These are phyloP conservation scores for Mortierella sp. DNA, from an alignment of 371 early-diverging fungal species.

Conservation along the genomic window DNA sequence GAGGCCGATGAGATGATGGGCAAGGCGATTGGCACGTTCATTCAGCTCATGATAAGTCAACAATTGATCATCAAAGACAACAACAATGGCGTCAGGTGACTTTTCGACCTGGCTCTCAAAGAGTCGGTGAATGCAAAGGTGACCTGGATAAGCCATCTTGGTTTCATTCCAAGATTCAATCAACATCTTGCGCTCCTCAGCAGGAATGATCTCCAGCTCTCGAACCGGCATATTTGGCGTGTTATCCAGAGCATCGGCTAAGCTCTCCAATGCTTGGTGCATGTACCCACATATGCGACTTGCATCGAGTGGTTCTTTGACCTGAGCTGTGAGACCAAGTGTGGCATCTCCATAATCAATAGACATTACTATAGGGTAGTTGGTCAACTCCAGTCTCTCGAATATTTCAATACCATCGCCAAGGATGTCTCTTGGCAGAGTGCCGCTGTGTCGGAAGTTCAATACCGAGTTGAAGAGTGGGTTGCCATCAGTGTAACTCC, in stretches of 20 bases:
- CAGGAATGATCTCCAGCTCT: background rate
- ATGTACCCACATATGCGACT: slow-evolving; percentile 13
- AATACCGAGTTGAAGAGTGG: background rate
- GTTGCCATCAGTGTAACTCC: background rate
- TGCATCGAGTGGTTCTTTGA: slow-evolving; percentile 3
- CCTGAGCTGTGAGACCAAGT: slow-evolving; percentile 4
- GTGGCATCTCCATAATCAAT: slow-evolving; percentile 17
- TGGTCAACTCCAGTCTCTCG: slow-evolving; percentile 5
- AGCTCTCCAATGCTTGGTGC: slow-evolving; percentile 1
- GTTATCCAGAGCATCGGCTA: background rate
- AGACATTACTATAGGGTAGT: slow-evolving; percentile 20
- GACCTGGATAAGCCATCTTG: background rate
- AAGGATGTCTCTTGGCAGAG: background rate
- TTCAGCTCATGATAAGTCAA: slow-evolving; percentile 20
- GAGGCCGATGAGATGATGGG: slow-evolving; percentile 6
- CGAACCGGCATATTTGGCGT: background rate
- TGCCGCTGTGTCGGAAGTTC: background rate
- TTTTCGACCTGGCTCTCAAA: slow-evolving; percentile 14
- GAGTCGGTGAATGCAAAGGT: slow-evolving; percentile 12
- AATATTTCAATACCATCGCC: background rate
- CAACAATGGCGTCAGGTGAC: slow-evolving; percentile 12
- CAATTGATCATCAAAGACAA: slow-evolving; percentile 10
- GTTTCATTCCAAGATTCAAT: slow-evolving; percentile 15
- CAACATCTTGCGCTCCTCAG: background rate
- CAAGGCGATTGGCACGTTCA: slow-evolving; percentile 5